phyloP scores from a whole-genome alignment of 345 rosid species.

The Pugionium dolabratum region DNA sequence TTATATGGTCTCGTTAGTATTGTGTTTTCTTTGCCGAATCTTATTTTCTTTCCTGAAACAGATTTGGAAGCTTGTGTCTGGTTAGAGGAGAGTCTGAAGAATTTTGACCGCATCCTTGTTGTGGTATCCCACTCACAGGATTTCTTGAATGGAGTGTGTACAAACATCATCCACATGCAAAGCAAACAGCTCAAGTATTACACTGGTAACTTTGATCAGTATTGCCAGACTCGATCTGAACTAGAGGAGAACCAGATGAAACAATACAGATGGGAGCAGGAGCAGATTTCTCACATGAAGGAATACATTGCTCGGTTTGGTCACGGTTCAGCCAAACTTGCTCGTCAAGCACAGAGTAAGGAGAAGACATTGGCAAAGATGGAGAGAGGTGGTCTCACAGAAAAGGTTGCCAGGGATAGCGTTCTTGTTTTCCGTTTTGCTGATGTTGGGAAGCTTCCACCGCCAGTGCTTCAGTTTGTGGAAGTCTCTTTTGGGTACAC shows the following conservation, averaged over 20 bases:
- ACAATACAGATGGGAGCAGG: constrained; percentile 99
- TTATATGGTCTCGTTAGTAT: neutral
- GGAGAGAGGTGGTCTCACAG: constrained; percentile 99
- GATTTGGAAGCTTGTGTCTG: constrained; percentile 99
- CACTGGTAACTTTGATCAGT: constrained; percentile 94
- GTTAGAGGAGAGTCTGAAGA: constrained; percentile 94
- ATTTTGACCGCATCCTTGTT: constrained; percentile 87
- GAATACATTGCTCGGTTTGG: constrained; percentile 99
- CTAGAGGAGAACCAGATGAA: constrained; percentile 99
- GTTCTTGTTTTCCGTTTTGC: constrained; percentile 84
- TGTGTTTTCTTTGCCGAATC: neutral
- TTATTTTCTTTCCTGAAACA: constrained; percentile 40
- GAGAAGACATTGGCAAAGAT: constrained; percentile 98
- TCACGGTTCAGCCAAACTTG: constrained; percentile 98
- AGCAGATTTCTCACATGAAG: constrained; percentile 95
- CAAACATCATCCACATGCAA: constrained; percentile 98
- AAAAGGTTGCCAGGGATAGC: constrained; percentile 72
- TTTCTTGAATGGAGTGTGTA: constrained; percentile 94
- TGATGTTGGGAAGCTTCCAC: constrained; percentile 97
- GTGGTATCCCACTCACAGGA: constrained; percentile 98
- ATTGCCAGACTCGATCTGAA: constrained; percentile 91
- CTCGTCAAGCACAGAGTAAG: constrained; percentile 99
- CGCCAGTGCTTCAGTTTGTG: constrained; percentile 96
- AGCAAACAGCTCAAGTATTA: constrained; percentile 74
- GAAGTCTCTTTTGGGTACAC: constrained; percentile 94